A percentile compares a stretch with the other conserved stretches of the same genome.
Conservation (phyloP, 2,329 filamentous ascomycete genomes). For the Tolypocladium nubicola region DNA sequence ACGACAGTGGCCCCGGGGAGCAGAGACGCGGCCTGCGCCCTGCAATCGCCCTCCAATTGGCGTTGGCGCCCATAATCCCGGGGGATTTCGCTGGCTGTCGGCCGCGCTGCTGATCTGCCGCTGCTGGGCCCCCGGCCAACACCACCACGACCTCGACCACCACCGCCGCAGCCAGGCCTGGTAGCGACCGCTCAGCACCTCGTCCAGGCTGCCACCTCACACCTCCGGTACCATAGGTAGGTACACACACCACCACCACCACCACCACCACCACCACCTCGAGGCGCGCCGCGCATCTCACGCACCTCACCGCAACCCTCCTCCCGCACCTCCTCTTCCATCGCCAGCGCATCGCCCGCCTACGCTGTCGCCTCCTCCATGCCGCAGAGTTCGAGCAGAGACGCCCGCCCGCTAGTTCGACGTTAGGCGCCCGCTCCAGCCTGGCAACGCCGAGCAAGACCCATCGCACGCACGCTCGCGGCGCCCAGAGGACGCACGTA, state of each 20-base stretch:
- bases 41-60: not conserved
- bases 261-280: not conserved
- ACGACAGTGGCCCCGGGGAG: not conserved
- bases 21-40: not conserved
- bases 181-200: not conserved
- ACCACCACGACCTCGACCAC: not conserved
- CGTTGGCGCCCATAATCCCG: not conserved
- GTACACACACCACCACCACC: not conserved
- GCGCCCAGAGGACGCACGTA: not conserved
- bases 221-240: too few relatives aligned
- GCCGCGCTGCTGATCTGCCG: not conserved
- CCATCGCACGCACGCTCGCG: not conserved
- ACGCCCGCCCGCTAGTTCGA: not conserved
- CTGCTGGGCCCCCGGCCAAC: not conserved
- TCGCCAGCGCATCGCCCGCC: not conserved
- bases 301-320: conserved; percentile 1
- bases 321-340: not conserved
- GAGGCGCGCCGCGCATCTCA: not conserved
- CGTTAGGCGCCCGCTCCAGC: not conserved
- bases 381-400: not conserved
- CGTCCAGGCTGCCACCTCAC: not conserved
- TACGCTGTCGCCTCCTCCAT: not conserved
- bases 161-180: not conserved
- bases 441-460: not conserved
- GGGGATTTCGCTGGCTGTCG: not conserved